Conservation (phyloP, 2,329 filamentous ascomycete species). For the Verticillium klebahnii region DNA sequence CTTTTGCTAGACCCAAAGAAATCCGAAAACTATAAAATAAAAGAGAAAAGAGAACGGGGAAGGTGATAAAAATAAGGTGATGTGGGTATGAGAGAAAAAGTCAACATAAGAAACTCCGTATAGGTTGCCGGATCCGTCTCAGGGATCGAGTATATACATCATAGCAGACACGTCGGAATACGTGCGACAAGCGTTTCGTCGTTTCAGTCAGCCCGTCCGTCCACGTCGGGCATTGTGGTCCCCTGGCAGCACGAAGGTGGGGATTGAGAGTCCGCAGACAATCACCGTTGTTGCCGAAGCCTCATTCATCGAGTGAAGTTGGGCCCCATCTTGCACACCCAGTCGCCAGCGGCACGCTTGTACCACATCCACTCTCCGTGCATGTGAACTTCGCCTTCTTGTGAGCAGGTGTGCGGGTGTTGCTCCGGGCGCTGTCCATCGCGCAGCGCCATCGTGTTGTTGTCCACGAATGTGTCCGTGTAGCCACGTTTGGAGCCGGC, state of each 20-base stretch:
- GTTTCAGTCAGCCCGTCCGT: background rate
- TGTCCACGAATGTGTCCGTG: constrained; percentile 9
- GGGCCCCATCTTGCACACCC: constrained; percentile 4
- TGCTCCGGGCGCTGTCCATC: constrained; percentile 29
- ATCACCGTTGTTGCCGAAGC: no score
- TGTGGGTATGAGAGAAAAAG: background rate
- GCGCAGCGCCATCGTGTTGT: constrained; percentile 24
- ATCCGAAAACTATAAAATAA: background rate
- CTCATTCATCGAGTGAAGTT: background rate
- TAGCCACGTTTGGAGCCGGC: constrained; percentile 13
- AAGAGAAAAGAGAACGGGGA: no score
- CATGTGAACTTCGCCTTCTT: no score
- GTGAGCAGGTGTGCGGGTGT: no score
- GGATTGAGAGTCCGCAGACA: no score
- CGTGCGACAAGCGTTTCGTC: background rate
- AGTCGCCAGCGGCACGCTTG: constrained; percentile 28
- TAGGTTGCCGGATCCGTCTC: background rate
- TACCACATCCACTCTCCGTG: constrained; percentile 16
- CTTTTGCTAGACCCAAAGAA: background rate
- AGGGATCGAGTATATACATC: background rate
- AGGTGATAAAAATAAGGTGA: background rate
- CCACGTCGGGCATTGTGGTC: background rate
- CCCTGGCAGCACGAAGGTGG: no score
- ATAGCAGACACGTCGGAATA: background rate
- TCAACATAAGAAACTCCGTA: background rate